phyloP scores from a whole-genome alignment of 371 early-diverging fungal species.

The Lichtheimia ramosa region DNA sequence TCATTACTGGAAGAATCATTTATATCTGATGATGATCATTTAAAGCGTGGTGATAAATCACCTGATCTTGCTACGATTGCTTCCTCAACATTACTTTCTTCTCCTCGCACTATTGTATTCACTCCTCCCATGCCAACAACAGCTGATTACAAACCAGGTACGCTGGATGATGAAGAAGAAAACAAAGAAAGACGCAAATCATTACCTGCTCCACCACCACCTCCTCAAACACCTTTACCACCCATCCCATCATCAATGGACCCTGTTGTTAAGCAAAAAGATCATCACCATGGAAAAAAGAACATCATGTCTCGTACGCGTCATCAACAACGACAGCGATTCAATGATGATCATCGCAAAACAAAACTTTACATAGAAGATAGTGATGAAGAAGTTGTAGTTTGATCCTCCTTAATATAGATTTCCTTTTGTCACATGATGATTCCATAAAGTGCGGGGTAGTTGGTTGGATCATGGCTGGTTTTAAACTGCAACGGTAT shows the following conservation, averaged over 20 bases:
- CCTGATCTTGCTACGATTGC: constrained; percentile 45
- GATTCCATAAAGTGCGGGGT: too few species aligned
- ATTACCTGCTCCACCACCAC: constrained; percentile 11
- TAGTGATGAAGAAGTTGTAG: constrained; percentile 24
- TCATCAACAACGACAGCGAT: not conserved
- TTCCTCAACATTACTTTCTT: constrained; percentile 37
- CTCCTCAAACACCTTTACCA: constrained; percentile 9
- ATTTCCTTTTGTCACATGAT: too few species aligned
- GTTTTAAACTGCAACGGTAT: not conserved
- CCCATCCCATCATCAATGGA: not conserved
- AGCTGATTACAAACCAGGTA: not conserved
- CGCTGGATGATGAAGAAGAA: too few species aligned
- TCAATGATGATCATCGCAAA: constrained; percentile 8
- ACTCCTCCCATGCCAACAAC: not conserved
- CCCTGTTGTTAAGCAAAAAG: not conserved
- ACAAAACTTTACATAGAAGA: constrained; percentile 23
- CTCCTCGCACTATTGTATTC: not conserved
- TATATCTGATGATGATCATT: not conserved
- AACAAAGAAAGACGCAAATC: too few species aligned
- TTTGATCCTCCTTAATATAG: constrained; percentile 9
- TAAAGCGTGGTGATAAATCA: constrained; percentile 9
- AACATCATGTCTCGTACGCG: not conserved
- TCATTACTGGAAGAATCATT: constrained; percentile 21
- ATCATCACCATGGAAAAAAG: not conserved
- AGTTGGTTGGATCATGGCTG: not conserved